phyloP scores from a whole-genome alignment of 2,329 filamentous ascomycete species.

The Fusarium hostae region DNA sequence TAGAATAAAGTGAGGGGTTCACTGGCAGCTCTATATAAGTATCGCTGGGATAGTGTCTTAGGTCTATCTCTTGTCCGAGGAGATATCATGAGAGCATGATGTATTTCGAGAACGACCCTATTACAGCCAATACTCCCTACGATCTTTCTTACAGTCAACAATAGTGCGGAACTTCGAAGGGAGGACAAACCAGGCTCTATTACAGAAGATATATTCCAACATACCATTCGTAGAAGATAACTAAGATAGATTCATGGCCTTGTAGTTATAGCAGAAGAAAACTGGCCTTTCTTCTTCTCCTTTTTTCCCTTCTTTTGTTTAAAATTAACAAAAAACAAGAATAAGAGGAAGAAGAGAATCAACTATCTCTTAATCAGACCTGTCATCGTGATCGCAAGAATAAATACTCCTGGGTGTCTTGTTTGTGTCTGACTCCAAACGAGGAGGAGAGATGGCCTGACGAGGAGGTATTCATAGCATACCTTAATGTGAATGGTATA shows the following conservation, averaged over 20 bases:
- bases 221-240: too few relatives aligned
- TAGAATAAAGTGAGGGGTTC: conserved; percentile 4
- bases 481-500: neutral
- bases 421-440: neutral
- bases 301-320: too few relatives aligned
- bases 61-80: neutral
- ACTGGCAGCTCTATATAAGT: neutral
- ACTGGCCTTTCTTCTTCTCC: neutral
- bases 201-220: neutral
- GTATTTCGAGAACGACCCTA: neutral
- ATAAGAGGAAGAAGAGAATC: neutral
- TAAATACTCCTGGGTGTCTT: neutral
- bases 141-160: neutral
- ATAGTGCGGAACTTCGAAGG: neutral
- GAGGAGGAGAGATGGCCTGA: too few relatives aligned
- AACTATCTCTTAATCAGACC: neutral
- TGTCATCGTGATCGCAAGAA: neutral
- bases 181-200: too few relatives aligned
- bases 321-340: neutral
- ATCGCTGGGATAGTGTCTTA: neutral
- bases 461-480: neutral
- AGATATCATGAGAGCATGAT: neutral
- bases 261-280: neutral
- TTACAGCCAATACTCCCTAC: neutral
- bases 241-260: neutral